Percentiles rank a stretch among this genome's conserved stretches.
Evolutionary conservation across 805 yeast genomes (phyloP).

Genomic region (Isabelozyma pseudorhagii): DNA sequence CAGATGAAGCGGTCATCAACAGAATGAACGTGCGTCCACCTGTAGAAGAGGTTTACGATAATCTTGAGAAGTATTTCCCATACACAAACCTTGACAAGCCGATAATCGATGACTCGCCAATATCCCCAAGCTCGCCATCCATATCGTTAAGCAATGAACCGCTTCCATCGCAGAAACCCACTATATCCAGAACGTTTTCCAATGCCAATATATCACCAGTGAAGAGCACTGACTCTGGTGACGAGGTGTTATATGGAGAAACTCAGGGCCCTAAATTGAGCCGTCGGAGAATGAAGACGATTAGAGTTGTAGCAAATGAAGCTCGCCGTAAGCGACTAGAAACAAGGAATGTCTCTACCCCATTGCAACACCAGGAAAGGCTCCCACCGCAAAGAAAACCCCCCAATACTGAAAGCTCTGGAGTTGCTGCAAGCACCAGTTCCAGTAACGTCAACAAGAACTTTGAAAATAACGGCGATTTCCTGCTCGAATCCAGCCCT

Average conservation of each 20-base stretch:
- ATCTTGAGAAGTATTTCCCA: constrained; percentile 90
- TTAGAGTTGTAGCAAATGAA: constrained; percentile 89
- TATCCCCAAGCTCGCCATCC: constrained; percentile 5
- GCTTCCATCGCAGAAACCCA: constrained; percentile 19
- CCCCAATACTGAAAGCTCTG: not conserved
- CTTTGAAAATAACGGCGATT: not conserved
- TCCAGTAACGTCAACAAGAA: not conserved
- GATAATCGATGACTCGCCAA: constrained; percentile 72
- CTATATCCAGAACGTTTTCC: constrained; percentile 43
- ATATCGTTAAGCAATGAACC: not conserved
- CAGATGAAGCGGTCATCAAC: constrained; percentile 5
- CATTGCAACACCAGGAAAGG: not conserved
- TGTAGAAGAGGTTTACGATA: constrained; percentile 87
- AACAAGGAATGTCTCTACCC: constrained; percentile 1
- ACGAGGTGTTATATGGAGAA: constrained; percentile 35
- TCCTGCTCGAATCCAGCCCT: not conserved
- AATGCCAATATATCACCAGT: constrained; percentile 40
- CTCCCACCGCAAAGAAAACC: not conserved
- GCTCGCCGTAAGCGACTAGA: constrained; percentile 49
- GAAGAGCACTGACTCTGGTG: constrained; percentile 23
- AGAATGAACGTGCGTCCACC: constrained; percentile 83
- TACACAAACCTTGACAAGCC: constrained; percentile 89
- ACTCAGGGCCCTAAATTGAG: constrained; percentile 35
- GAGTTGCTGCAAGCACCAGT: not conserved
- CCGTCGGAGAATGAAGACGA: constrained; percentile 77